Base-by-base conservation (phyloP, 2,329 filamentous ascomycete genomes). In the Xylaria digitata region DNA sequence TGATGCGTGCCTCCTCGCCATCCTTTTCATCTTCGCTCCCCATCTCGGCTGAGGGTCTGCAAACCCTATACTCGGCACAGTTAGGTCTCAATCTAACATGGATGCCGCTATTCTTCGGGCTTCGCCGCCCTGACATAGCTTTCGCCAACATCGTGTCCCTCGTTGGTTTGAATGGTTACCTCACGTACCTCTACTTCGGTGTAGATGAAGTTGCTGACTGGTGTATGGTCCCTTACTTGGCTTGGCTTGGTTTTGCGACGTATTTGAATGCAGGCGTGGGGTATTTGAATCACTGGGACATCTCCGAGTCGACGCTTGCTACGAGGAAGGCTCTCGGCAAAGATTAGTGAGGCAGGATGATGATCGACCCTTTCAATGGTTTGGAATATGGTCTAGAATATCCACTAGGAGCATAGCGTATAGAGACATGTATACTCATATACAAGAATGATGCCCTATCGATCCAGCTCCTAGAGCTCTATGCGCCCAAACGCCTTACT, bases 61-160 rank as follows among this genome's bases (percentile, higher is more conserved):
- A 90, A 92, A 92, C 91, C 0, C 85, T 97, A 34, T 97, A 97
- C 83, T 92, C 92, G 1, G 84, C 94, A 66, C 94, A 97, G 80
- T 89, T 97, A 6, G 92, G 86, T 11, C 84, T 97, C 58, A 97
- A 97, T 78, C 83, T 97, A 34, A 79, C 90, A 61, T 98, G 93
- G 93, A 97, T 94, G 87, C 95, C 95, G 13, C 86, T 97, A 11
- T 97, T 97, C 86, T 97, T 97, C 77, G 86, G 87, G n/a, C 76
- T 90, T 57, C 89, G 90, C 70, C 87, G 88, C 17, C 93, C 94
- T 0, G 84, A 90, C 59, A 87, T 89, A 75, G 94, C 94, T 3
- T 88, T 92, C 6, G 85, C 86, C 32, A 92, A 97, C 77, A 90
- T 97, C 57, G 80, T 92, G 32, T 85, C 89, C 0, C 83, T 97